Evolutionary conservation across 192 early-diverging fungal species (phyloP).

Genomic region (Phycomyces nitens): DNA sequence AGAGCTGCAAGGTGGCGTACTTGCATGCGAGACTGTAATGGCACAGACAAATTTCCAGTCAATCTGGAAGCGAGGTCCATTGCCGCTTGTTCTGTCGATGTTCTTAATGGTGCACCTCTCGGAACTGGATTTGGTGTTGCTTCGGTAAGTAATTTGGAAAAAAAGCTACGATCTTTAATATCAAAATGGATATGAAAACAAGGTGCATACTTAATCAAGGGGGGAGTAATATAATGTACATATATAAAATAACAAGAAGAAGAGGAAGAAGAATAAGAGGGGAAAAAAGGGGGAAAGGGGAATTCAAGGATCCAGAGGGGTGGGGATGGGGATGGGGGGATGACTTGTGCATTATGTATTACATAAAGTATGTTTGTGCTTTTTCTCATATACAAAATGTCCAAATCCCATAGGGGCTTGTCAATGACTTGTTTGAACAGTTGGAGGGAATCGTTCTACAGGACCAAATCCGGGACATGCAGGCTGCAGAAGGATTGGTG

Average conservation of each 20-base stretch:
- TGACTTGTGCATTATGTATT: too few species aligned
- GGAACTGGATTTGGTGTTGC: conserved; percentile 12
- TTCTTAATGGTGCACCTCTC: conserved; percentile 8
- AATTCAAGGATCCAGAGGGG: too few species aligned
- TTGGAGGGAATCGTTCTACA: conserved; percentile 10
- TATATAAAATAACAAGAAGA: too few species aligned
- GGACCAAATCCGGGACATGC: background rate
- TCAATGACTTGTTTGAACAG: conserved; percentile 19
- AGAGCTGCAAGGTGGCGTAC: conserved; percentile 17
- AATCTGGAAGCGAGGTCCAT: background rate
- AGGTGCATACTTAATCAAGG: too few species aligned
- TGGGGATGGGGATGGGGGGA: too few species aligned
- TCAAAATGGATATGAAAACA: too few species aligned
- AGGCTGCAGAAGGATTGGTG: conserved; percentile 5
- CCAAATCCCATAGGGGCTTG: conserved; percentile 1
- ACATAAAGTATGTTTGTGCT: too few species aligned
- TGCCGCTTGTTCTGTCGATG: conserved; percentile 4
- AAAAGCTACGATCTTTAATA: too few species aligned
- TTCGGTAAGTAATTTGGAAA: background rate
- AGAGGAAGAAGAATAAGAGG: too few species aligned
- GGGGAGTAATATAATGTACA: too few species aligned
- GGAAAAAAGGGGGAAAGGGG: too few species aligned
- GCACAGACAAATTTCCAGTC: conserved; percentile 13
- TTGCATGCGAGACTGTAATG: conserved; percentile 19
- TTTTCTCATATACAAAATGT: background rate